Evolutionary conservation across 768 basidiomycete genomes (phyloP).

Genomic region (Mrakia blollopis): DNA sequence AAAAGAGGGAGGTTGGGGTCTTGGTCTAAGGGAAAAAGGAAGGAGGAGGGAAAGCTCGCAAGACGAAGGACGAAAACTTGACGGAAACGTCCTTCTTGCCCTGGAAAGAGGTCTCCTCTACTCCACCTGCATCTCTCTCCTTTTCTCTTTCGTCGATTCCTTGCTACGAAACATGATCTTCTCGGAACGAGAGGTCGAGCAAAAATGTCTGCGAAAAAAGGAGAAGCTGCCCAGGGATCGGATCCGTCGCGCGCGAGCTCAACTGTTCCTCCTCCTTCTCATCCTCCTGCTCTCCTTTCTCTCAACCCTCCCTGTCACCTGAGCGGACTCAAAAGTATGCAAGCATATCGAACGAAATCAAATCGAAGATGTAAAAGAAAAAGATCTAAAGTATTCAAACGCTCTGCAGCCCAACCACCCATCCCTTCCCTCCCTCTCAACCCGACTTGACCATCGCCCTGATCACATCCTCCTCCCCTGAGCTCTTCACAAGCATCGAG

Average conservation of each 20-base stretch:
- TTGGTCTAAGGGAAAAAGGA: not conserved
- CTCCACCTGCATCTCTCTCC: too few relatives aligned
- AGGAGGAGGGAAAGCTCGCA: too few relatives aligned
- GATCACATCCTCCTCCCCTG: slow-evolving; percentile 1
- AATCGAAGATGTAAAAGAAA: too few relatives aligned
- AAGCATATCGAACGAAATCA: not conserved
- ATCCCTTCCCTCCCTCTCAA: too few relatives aligned
- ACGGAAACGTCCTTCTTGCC: too few relatives aligned
- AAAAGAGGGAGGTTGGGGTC: not conserved
- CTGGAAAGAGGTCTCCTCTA: too few relatives aligned
- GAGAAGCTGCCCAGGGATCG: not conserved
- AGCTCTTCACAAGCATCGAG: not conserved
- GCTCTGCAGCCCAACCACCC: too few relatives aligned
- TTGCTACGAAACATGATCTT: too few relatives aligned
- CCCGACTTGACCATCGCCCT: not conserved
- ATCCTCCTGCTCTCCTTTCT: not conserved
- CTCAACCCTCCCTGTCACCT: not conserved
- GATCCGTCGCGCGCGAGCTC: not conserved
- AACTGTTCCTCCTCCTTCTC: not conserved
- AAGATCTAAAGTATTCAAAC: too few relatives aligned
- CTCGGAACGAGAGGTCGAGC: too few relatives aligned
- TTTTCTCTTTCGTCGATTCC: too few relatives aligned
- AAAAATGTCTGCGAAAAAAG: not conserved
- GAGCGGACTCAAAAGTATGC: not conserved
- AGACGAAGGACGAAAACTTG: too few relatives aligned